Percentiles rank a stretch among this genome's conserved stretches.
Conservation (phyloP, 2,329 filamentous ascomycete species). For the Trichophyton verrucosum region DNA sequence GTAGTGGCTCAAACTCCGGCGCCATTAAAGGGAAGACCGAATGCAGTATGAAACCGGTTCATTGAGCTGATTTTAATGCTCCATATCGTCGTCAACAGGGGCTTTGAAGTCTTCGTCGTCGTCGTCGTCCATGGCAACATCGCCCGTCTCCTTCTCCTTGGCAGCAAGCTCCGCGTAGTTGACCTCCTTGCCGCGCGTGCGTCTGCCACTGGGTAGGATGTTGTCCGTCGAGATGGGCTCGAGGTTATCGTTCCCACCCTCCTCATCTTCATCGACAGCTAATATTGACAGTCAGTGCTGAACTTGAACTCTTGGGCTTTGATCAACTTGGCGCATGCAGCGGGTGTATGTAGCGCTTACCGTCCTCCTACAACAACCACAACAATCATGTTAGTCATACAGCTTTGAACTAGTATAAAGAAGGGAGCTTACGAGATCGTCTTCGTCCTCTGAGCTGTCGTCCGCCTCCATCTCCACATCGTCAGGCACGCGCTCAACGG, state of each 20-base stretch:
- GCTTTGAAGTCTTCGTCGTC: slow-evolving; percentile 39
- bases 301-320: background rate
- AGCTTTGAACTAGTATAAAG: background rate
- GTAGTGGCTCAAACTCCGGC: background rate
- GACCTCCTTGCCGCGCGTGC: slow-evolving; percentile 84
- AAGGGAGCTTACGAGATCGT: slow-evolving; percentile 26
- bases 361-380: background rate
- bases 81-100: slow-evolving; percentile 21
- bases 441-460: slow-evolving; percentile 42
- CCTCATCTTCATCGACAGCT: slow-evolving; percentile 57
- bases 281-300: background rate
- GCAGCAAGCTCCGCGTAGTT: slow-evolving; percentile 85
- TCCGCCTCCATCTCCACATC: slow-evolving; percentile 63
- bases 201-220: slow-evolving; percentile 65
- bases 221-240: slow-evolving; percentile 85
- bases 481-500: slow-evolving; percentile 40
- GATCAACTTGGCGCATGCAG: background rate
- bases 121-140: slow-evolving; percentile 48
- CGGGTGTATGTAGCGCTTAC: background rate
- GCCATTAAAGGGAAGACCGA: background rate
- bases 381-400: background rate
- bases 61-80: background rate
- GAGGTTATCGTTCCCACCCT: slow-evolving; percentile 49
- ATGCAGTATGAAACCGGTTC: background rate
- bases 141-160: slow-evolving; percentile 68